A percentile compares a stretch with the other conserved stretches of the same genome.
These are phyloP conservation scores for Eimeria sp. DNA, from an alignment of 169 alveolate genomes.

Conservation along the genomic window DNA sequence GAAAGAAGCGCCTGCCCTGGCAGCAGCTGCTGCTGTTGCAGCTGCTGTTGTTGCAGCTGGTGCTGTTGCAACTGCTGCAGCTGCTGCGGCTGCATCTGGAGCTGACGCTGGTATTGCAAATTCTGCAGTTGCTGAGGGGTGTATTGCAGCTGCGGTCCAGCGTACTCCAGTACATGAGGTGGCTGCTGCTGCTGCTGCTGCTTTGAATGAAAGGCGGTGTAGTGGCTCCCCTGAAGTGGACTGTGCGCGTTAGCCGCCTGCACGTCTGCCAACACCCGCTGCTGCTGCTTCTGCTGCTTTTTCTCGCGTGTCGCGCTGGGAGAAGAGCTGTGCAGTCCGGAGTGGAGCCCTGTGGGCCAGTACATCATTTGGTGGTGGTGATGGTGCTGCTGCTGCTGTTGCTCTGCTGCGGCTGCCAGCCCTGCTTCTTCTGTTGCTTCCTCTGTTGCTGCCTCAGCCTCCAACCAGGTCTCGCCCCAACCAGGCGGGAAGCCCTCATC, in stretches of 20 bases:
- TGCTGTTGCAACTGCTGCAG: too few relatives aligned
- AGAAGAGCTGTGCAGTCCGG: background rate
- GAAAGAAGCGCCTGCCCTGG: background rate
- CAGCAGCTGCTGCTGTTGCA: background rate
- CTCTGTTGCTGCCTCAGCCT: constrained; percentile 9
- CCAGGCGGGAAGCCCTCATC: background rate
- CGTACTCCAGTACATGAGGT: background rate
- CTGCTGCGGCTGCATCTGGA: too few relatives aligned
- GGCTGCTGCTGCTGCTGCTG: constrained; percentile 31
- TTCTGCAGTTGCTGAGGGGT: background rate
- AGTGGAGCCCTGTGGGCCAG: background rate
- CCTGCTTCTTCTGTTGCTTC: constrained; percentile 1
- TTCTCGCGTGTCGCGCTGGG: background rate
- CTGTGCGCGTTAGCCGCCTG: background rate
- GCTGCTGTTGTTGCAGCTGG: background rate
- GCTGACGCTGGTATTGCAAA: too few relatives aligned
- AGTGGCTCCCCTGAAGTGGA: constrained; percentile 27
- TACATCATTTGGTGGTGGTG: background rate
- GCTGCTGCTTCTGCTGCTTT: constrained; percentile 30
- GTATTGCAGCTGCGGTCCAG: constrained; percentile 4
- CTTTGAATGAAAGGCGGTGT: background rate
- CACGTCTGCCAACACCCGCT: background rate
- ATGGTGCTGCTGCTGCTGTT: constrained; percentile 2
- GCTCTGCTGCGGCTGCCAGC: constrained; percentile 2
- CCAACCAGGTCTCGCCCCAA: constrained; percentile 17